These are phyloP conservation scores for Massarina eburnea DNA, from an alignment of 2,329 filamentous ascomycete species.

Conservation along the genomic window DNA sequence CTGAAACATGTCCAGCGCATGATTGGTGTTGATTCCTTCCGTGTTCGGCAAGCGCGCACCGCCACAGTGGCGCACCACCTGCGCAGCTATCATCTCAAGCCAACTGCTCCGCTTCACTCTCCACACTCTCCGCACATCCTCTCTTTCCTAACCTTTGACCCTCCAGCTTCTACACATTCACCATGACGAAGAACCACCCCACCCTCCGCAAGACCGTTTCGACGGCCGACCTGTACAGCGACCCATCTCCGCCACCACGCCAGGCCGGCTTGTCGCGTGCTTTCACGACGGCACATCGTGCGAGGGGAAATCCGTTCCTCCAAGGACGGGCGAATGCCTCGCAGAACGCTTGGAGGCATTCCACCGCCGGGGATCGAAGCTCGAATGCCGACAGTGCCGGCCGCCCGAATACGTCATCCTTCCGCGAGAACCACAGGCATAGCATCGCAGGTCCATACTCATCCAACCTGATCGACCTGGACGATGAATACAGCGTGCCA, in stretches of 20 bases:
- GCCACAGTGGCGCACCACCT: slow-evolving; percentile 4
- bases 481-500: slow-evolving; percentile 29
- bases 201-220: slow-evolving; percentile 39
- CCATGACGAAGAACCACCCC: slow-evolving; percentile 43
- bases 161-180: background rate
- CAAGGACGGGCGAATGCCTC: slow-evolving; percentile 9
- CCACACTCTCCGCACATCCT: background rate
- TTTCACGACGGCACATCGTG: slow-evolving; percentile 32
- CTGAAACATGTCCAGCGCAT: background rate
- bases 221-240: slow-evolving; percentile 40
- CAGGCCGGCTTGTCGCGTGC: slow-evolving; percentile 33
- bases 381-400: background rate
- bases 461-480: slow-evolving; percentile 34
- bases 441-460: slow-evolving; percentile 33
- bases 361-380: slow-evolving; percentile 7
- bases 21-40: slow-evolving; percentile 5
- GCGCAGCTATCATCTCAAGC: slow-evolving; percentile 4
- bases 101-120: slow-evolving; percentile 3
- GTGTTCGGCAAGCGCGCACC: slow-evolving; percentile 6
- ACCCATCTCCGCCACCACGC: slow-evolving; percentile 35
- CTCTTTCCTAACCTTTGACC: background rate
- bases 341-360: slow-evolving; percentile 9
- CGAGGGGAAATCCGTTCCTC: slow-evolving; percentile 21
- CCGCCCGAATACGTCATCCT: background rate
- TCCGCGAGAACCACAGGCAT: slow-evolving; percentile 24